Base-by-base conservation (phyloP, 148 eudicot genomes). In the Nyssa sinensis region DNA sequence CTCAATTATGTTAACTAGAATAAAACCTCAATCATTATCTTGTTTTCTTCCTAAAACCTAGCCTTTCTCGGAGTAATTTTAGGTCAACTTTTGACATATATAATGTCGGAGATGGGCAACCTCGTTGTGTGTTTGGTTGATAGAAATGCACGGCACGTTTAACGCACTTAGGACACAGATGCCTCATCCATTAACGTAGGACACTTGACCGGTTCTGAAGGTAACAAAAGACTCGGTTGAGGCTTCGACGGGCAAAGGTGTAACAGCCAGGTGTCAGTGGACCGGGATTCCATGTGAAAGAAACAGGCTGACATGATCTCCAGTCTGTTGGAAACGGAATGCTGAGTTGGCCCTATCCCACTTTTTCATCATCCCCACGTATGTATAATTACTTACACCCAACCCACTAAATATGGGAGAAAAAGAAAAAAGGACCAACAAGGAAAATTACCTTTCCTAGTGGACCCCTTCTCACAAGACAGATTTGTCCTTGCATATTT, bases 381-480 rank as follows among this genome's bases (percentile, higher is more conserved):
- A 55, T 55, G 23, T 65, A 74, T 74, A 24, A 74, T 74, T 74
- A 68, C 71, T 51, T 49, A 28, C 70, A 24, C 70, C 62, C 76
- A 66, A 49, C 77, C 77, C 70, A 74, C 70, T 53, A 25, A 24
- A 51, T 5, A 13, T 37, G 57, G 57, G 25, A n/a, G 21, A 55
- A 3, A 17, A 17, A 14, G 13, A 14, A 13, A 51, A 7, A 51
- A 7, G 14, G 12, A 51, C 58, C 3, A 1, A 41, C 12, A 7
- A 1, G 16, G 4, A 16, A 17, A 55, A 55, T 55, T 21, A n/a
- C 59, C 24, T n/a, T 55, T 55, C 5, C 21, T 21, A 21, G 25
- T 55, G 3, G 59, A 7, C 21, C 6, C 23, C 5, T 55, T 55
- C 9, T 55, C 3, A 55, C 7, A 17, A 55, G 59, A 55, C 59